Evolutionary conservation across 164 flowering plant species (phyloP).

Genomic region (Paratinospora sagittata): DNA sequence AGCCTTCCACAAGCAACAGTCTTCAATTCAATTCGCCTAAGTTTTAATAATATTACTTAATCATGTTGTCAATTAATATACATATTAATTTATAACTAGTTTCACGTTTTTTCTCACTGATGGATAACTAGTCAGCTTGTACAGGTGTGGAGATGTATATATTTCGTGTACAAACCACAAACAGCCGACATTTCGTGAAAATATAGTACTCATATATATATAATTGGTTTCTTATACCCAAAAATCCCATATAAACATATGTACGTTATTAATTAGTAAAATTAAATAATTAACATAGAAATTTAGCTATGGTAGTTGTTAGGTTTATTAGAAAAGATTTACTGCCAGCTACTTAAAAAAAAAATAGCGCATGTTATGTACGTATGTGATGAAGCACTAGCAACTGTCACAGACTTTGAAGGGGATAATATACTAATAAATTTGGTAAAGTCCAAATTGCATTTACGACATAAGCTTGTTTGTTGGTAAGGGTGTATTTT

Average conservation of each 20-base stretch:
- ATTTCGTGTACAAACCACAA: not conserved
- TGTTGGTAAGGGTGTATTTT: no score
- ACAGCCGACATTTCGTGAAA: not conserved
- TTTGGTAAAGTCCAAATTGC: no score
- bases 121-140: not conserved
- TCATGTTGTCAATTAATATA: not conserved
- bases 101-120: constrained; percentile 6
- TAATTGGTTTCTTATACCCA: not conserved
- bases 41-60: no score
- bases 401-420: no score
- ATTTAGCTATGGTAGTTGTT: no score
- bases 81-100: not conserved
- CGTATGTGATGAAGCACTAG: no score
- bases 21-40: not conserved
- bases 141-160: not conserved
- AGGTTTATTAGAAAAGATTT: no score
- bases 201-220: not conserved
- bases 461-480: no score
- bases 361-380: no score
- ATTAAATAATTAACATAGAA: no score
- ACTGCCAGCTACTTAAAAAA: no score
- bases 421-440: no score
- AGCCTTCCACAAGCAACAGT: constrained; percentile 23
- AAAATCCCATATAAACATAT: not conserved
- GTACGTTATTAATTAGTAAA: not conserved